phyloP scores from a whole-genome alignment of 441 rosid genomes.

The Hura crepitans region DNA sequence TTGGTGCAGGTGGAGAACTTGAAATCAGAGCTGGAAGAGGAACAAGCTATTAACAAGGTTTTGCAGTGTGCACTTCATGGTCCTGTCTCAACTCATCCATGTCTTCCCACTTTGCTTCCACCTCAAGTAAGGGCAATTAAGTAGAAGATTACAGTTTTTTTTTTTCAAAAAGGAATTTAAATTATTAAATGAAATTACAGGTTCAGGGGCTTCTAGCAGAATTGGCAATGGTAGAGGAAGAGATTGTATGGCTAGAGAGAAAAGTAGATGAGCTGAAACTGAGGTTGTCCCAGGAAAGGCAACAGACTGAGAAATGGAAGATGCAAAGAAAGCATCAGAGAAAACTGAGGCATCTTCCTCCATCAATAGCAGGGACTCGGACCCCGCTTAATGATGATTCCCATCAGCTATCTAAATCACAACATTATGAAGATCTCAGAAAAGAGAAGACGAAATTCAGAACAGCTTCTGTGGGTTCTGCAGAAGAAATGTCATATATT shows the following conservation, averaged over 20 bases:
- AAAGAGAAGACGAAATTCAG: slow-evolving; percentile 43
- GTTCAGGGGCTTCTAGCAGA: slow-evolving; percentile 59
- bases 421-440: slow-evolving; percentile 38
- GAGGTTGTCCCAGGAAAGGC: slow-evolving; percentile 50
- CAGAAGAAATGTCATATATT: slow-evolving; percentile 42
- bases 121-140: slow-evolving; percentile 38
- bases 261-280: slow-evolving; percentile 62
- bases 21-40: slow-evolving; percentile 55
- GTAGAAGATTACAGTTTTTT: not conserved
- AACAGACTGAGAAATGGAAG: slow-evolving; percentile 45
- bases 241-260: slow-evolving; percentile 66
- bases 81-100: slow-evolving; percentile 42
- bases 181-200: slow-evolving; percentile 30
- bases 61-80: slow-evolving; percentile 51
- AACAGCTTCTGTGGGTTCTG: slow-evolving; percentile 60
- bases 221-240: slow-evolving; percentile 67
- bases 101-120: slow-evolving; percentile 57
- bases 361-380: slow-evolving; percentile 26
- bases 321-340: slow-evolving; percentile 31
- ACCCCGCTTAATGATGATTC: slow-evolving; percentile 24
- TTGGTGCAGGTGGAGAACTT: slow-evolving; percentile 49
- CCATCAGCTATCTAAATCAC: slow-evolving; percentile 45
- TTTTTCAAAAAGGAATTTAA: not conserved
- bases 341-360: slow-evolving; percentile 24
- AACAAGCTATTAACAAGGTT: slow-evolving; percentile 48